phyloP scores from a whole-genome alignment of 495 filamentous ascomycete species.

The Umbilicaria muhlenbergii region DNA sequence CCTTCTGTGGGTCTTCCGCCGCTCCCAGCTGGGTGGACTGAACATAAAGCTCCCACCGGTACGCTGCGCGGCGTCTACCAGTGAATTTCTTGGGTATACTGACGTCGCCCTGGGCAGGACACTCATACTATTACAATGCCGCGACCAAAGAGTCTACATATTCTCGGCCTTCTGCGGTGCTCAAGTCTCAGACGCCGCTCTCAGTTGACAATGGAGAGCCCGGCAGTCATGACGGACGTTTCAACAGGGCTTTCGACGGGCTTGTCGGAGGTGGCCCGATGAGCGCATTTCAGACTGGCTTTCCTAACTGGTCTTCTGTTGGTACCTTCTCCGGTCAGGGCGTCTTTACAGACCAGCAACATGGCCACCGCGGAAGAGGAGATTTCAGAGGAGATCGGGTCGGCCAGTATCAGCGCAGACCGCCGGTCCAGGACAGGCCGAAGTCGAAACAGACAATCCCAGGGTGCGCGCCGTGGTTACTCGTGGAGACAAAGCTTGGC shows the following conservation, averaged over 20 bases:
- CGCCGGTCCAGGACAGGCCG: slow-evolving; percentile 61
- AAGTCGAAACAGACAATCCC: slow-evolving; percentile 67
- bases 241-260: too few relatives aligned
- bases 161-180: slow-evolving; percentile 38
- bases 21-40: slow-evolving; percentile 72
- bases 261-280: too few relatives aligned
- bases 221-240: too few relatives aligned
- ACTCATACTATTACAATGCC: slow-evolving; percentile 81
- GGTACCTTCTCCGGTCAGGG: not conserved
- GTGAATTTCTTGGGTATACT: slow-evolving; percentile 2
- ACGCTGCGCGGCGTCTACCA: slow-evolving; percentile 8
- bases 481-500: slow-evolving; percentile 80
- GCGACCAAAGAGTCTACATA: slow-evolving; percentile 80
- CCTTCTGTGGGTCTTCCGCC: slow-evolving; percentile 32
- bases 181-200: not conserved
- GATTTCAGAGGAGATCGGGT: slow-evolving; percentile 33
- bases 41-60: slow-evolving; percentile 83
- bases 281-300: too few relatives aligned
- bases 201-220: too few relatives aligned
- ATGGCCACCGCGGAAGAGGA: slow-evolving; percentile 17
- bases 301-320: slow-evolving; percentile 4
- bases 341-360: not conserved
- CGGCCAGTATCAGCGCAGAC: slow-evolving; percentile 34
- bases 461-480: slow-evolving; percentile 72
- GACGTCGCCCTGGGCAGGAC: slow-evolving; percentile 32